A percentile compares a stretch with the other conserved stretches of the same genome.
Conservation (phyloP, 768 basidiomycete genomes). For the Dacryopinax spathularia region DNA sequence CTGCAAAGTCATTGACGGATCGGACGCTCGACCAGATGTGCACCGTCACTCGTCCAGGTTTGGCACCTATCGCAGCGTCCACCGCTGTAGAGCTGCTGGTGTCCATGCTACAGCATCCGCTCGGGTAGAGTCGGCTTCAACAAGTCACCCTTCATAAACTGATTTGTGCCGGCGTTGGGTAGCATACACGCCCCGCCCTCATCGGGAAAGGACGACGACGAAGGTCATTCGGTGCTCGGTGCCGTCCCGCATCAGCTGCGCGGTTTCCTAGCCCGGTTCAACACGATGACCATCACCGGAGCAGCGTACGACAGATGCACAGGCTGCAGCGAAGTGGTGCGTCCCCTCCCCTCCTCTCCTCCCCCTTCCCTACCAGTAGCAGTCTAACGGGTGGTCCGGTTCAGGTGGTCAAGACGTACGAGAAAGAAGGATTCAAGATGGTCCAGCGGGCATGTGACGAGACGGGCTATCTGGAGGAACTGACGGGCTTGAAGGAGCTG, state of each 20-base stretch:
- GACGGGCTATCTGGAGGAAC: conserved; percentile 48
- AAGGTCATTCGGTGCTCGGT: conserved; percentile 50
- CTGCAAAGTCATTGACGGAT: conserved; percentile 52
- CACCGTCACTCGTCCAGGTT: conserved; percentile 88
- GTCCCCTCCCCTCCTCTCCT: conserved; percentile 15
- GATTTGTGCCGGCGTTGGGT: background rate
- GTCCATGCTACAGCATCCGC: conserved; percentile 76
- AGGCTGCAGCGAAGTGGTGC: conserved; percentile 70
- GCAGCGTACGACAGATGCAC: conserved; percentile 79
- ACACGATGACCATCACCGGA: conserved; percentile 69
- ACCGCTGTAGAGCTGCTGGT: conserved; percentile 87
- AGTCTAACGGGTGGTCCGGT: background rate
- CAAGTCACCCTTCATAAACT: background rate
- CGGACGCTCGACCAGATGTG: conserved; percentile 98
- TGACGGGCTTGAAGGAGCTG: conserved; percentile 69
- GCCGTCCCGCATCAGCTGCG: conserved; percentile 88
- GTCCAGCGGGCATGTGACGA: conserved; percentile 74
- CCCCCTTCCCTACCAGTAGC: background rate
- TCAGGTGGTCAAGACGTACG: conserved; percentile 72
- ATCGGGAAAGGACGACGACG: conserved; percentile 25
- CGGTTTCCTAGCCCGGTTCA: conserved; percentile 78
- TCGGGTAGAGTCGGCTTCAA: conserved; percentile 40
- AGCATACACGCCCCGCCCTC: conserved; percentile 61
- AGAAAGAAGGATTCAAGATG: conserved; percentile 65
- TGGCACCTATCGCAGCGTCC: conserved; percentile 83